Conservation (phyloP, 306 rosid species). For the Dryas octopetala region DNA sequence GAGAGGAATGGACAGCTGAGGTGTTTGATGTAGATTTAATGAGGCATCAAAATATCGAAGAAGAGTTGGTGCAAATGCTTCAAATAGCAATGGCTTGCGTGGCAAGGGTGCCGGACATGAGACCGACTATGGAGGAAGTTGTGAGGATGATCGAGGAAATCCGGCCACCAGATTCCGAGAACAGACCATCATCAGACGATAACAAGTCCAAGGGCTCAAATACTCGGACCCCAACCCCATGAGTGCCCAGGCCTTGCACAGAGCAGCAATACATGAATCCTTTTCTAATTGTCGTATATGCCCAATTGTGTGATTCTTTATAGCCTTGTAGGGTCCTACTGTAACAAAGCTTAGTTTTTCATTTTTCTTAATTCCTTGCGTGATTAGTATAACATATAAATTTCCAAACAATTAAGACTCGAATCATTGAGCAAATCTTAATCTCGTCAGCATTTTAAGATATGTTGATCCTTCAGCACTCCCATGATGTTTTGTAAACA, state of each 20-base stretch:
- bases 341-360: background rate
- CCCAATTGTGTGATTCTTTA: constrained; percentile 27
- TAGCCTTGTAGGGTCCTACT: constrained; percentile 16
- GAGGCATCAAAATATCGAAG: constrained; percentile 74
- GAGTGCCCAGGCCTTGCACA: background rate
- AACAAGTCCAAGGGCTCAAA: constrained; percentile 37
- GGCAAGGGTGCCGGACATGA: constrained; percentile 60
- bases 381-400: background rate
- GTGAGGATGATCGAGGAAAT: constrained; percentile 70
- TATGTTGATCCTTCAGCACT: background rate
- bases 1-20: constrained; percentile 96
- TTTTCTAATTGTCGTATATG: background rate
- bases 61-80: constrained; percentile 91
- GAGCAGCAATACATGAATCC: too few relatives aligned
- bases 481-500: background rate
- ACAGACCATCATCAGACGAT: constrained; percentile 44
- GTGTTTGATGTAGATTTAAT: constrained; percentile 87
- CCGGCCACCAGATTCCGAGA: constrained; percentile 43
- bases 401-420: background rate
- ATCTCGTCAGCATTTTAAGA: background rate
- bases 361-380: too few relatives aligned
- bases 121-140: constrained; percentile 87
- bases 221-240: constrained; percentile 27
- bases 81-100: constrained; percentile 95
- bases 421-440: background rate